Conservation (phyloP, 345 rosid species). For the Firmiana major region DNA sequence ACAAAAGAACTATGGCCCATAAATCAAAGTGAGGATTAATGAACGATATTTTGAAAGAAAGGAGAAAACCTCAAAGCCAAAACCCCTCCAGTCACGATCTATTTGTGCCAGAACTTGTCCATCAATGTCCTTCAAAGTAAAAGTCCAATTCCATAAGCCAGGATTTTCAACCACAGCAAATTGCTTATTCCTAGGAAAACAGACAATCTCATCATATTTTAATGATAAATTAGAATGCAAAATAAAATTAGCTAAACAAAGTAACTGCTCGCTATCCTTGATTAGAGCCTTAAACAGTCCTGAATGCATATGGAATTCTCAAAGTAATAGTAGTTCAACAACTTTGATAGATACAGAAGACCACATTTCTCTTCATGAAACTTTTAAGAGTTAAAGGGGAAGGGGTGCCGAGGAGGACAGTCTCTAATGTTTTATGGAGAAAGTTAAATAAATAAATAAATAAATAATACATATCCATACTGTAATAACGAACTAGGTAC, state of each 20-base stretch:
- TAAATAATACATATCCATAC: neutral
- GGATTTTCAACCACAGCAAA: slow-evolving; percentile 95
- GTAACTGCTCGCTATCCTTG: neutral
- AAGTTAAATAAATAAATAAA: neutral
- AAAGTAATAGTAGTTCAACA: neutral
- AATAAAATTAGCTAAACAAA: neutral
- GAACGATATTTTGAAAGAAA: neutral
- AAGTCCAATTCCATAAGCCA: slow-evolving; percentile 98
- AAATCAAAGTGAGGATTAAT: neutral
- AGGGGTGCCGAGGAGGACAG: too few relatives aligned
- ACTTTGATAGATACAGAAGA: neutral
- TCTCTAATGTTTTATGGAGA: too few relatives aligned
- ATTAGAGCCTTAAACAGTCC: neutral
- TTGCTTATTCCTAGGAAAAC: slow-evolving; percentile 60
- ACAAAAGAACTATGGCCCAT: neutral
- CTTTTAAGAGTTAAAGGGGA: neutral
- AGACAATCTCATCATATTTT: slow-evolving; percentile 10
- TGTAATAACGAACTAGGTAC: neutral
- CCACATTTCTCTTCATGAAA: neutral
- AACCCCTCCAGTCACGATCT: slow-evolving; percentile 98
- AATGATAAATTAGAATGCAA: neutral
- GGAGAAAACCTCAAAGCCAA: slow-evolving; percentile 79
- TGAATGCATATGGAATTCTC: neutral
- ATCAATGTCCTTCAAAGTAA: slow-evolving; percentile 77
- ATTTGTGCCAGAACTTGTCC: slow-evolving; percentile 77